Percentiles rank a stretch among this genome's conserved stretches.
These are phyloP conservation scores for Parathielavia appendiculata DNA, from an alignment of 495 filamentous ascomycete species.

Conservation along the genomic window DNA sequence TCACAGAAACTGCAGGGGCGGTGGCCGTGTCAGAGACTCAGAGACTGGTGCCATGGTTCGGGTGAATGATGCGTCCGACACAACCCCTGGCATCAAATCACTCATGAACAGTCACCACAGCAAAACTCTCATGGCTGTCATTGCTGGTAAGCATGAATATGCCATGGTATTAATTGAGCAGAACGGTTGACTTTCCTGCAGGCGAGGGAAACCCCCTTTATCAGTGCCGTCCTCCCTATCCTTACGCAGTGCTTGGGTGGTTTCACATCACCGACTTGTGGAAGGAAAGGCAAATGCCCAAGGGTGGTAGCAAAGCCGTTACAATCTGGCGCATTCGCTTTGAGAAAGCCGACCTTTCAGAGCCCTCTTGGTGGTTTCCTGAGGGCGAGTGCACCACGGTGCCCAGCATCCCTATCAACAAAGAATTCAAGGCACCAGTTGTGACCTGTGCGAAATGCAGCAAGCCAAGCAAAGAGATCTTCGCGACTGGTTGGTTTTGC, in stretches of 20 bases:
- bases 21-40: conserved; percentile 41
- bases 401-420: background rate
- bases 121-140: conserved; percentile 48
- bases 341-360: conserved; percentile 58
- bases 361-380: conserved; percentile 63
- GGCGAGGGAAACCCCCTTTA: conserved; percentile 50
- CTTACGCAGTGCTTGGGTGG: conserved; percentile 66
- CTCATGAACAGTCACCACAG: conserved; percentile 35
- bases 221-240: conserved; percentile 53
- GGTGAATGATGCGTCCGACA: conserved; percentile 39
- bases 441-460: conserved; percentile 28
- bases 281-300: conserved; percentile 49
- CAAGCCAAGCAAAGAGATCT: conserved; percentile 35
- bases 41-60: conserved; percentile 40
- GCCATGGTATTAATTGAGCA: conserved; percentile 1
- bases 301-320: conserved; percentile 27
- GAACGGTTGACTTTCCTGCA: conserved; percentile 23
- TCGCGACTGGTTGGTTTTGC: conserved; percentile 62
- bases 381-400: background rate
- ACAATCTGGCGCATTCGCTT: conserved; percentile 57
- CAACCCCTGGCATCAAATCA: conserved; percentile 28
- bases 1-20: conserved; percentile 37
- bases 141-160: conserved; percentile 50
- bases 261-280: conserved; percentile 72
- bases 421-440: conserved; percentile 1